These are phyloP conservation scores for Fusarium albidum DNA, from an alignment of 2,329 filamentous ascomycete species.

Conservation along the genomic window DNA sequence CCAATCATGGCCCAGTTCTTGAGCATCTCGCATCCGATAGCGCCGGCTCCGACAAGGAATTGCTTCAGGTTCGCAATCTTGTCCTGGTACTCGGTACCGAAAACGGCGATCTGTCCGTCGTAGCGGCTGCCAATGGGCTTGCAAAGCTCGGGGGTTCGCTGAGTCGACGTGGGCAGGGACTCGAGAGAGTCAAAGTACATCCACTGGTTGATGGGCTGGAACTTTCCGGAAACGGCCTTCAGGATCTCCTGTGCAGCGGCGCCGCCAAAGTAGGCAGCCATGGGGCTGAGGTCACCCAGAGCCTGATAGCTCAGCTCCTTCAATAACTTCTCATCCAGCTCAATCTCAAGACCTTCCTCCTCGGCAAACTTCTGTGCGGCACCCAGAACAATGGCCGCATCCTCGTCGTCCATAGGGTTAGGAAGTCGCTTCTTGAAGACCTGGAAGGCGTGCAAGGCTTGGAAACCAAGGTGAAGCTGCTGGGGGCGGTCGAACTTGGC, in stretches of 20 bases:
- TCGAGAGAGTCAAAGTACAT: conserved; percentile 99
- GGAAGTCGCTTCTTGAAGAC: conserved; percentile 80
- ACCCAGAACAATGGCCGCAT: conserved; percentile 80
- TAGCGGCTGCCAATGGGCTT: conserved; percentile 86
- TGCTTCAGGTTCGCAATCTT: conserved; percentile 91
- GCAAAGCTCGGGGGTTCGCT: conserved; percentile 86
- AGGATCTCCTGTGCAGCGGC: conserved; percentile 93
- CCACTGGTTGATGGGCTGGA: conserved; percentile 94
- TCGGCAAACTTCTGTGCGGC: conserved; percentile 78
- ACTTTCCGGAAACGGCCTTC: conserved; percentile 97
- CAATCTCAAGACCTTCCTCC: conserved; percentile 70
- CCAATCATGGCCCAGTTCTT: conserved; percentile 99
- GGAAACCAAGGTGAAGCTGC: conserved; percentile 90
- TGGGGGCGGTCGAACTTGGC: conserved; percentile 96
- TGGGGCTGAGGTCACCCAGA: conserved; percentile 85
- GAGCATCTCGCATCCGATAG: conserved; percentile 98
- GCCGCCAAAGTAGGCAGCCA: conserved; percentile 95
- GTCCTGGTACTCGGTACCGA: conserved; percentile 91
- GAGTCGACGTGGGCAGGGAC: conserved; percentile 79
- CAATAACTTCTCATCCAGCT: conserved; percentile 91
- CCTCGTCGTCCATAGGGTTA: conserved; percentile 82
- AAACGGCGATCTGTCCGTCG: conserved; percentile 96
- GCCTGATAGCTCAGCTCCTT: conserved; percentile 96
- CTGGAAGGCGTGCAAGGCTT: conserved; percentile 88
- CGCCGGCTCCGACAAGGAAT: conserved; percentile 94